Conservation (phyloP, 306 rosid genomes). For the Rosa lucieae region DNA sequence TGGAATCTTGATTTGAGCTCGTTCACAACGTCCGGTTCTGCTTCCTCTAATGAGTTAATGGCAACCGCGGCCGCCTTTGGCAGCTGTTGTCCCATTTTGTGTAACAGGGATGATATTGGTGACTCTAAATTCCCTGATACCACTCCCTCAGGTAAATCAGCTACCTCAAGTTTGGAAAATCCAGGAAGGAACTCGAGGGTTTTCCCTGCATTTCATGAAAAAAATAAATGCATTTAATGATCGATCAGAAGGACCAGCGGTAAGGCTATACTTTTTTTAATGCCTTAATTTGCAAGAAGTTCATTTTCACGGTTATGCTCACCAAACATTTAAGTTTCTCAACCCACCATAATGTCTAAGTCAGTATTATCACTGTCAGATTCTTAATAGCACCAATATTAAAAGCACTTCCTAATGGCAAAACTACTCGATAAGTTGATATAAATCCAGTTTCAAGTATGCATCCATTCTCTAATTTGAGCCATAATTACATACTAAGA, state of each 20-base stretch:
- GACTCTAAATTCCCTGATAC: conserved; percentile 12
- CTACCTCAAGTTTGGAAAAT: conserved; percentile 31
- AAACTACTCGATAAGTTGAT: too few relatives aligned
- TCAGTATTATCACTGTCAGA: too few relatives aligned
- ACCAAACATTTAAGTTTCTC: background rate
- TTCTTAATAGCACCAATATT: too few relatives aligned
- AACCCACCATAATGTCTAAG: too few relatives aligned
- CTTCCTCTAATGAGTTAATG: conserved; percentile 54
- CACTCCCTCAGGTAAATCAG: conserved; percentile 58
- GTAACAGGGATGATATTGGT: conserved; percentile 42
- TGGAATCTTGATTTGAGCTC: conserved; percentile 35
- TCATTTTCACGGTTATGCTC: background rate
- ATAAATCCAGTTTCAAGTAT: too few relatives aligned
- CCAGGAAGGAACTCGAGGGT: conserved; percentile 53
- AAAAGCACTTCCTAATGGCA: too few relatives aligned
- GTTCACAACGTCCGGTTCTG: conserved; percentile 27
- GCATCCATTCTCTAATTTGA: background rate
- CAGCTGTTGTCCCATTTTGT: conserved; percentile 57
- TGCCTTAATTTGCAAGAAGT: too few relatives aligned
- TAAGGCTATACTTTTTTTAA: background rate
- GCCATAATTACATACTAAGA: background rate
- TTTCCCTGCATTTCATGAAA: conserved; percentile 25
- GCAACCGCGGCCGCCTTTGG: conserved; percentile 56
- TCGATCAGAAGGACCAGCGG: background rate
- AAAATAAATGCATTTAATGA: background rate